These are phyloP conservation scores for Leonotis leonurus DNA, from an alignment of 257 asterid species.

Conservation along the genomic window DNA sequence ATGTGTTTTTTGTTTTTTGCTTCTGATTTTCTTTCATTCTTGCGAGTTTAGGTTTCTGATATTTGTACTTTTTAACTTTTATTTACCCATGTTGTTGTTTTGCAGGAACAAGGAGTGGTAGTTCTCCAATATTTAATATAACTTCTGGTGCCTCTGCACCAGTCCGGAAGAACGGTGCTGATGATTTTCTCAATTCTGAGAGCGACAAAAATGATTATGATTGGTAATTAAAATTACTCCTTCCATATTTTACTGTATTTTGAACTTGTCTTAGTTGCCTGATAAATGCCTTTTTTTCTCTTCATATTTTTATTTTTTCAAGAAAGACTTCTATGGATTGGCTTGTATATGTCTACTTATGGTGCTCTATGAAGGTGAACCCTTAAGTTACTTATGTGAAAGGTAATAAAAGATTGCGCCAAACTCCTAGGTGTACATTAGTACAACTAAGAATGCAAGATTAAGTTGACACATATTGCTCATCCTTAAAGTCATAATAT, in stretches of 20 bases:
- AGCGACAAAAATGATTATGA: constrained; percentile 96
- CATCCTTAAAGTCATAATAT: neutral
- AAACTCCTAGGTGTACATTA: neutral
- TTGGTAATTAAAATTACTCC: constrained; percentile 45
- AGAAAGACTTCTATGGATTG: neutral
- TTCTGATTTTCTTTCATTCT: neutral
- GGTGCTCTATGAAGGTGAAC: constrained; percentile 1
- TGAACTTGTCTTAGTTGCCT: constrained; percentile 13
- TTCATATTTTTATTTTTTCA: neutral
- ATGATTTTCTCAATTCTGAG: constrained; percentile 91
- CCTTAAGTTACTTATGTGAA: neutral
- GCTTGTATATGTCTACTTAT: neutral
- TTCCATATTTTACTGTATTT: neutral
- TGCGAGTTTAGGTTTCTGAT: neutral
- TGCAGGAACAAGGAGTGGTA: constrained; percentile 60
- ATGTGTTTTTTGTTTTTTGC: neutral
- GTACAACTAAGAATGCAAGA: too few species aligned
- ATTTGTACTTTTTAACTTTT: neutral
- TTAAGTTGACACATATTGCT: neutral
- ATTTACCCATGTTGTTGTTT: constrained; percentile 7
- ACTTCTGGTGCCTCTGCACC: constrained; percentile 48
- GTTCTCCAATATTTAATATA: constrained; percentile 60
- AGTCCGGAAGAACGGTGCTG: constrained; percentile 70
- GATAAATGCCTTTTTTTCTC: neutral
- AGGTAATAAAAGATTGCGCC: neutral